Conservation (phyloP, 345 rosid species). For the Fremontodendron californicum region DNA sequence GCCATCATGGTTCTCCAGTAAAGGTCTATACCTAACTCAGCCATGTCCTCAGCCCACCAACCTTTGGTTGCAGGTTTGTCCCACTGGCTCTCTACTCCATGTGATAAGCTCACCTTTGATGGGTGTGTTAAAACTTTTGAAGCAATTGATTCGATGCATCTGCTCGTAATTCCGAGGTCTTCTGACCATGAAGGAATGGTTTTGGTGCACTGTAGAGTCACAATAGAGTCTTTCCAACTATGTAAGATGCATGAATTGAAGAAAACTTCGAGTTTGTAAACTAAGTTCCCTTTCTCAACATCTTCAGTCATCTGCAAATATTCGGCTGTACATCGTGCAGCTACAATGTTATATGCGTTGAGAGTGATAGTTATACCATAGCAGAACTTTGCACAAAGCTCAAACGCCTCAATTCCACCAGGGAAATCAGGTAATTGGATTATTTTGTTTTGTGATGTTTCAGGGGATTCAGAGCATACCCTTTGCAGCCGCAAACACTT, state of each 20-base stretch:
- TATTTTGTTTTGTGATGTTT: conserved; percentile 47
- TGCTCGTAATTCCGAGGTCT: conserved; percentile 75
- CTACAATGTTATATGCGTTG: conserved; percentile 85
- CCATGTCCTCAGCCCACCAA: conserved; percentile 98
- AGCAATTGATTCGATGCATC: conserved; percentile 81
- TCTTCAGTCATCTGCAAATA: conserved; percentile 92
- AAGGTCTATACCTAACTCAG: conserved; percentile 77
- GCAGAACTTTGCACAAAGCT: conserved; percentile 92
- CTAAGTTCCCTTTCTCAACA: conserved; percentile 87
- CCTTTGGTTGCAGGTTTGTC: conserved; percentile 44
- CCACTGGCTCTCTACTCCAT: conserved; percentile 55
- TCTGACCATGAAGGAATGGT: conserved; percentile 71
- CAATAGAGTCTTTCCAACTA: conserved; percentile 89
- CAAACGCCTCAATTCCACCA: conserved; percentile 83
- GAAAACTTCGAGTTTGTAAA: conserved; percentile 89
- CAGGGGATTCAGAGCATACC: conserved; percentile 61
- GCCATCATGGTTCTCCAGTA: conserved; percentile 92
- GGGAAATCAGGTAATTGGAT: conserved; percentile 86
- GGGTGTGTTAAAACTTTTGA: conserved; percentile 64
- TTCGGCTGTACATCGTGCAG: conserved; percentile 83
- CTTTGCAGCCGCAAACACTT: conserved; percentile 75
- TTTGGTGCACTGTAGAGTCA: conserved; percentile 79
- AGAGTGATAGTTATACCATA: conserved; percentile 87
- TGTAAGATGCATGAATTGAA: conserved; percentile 77
- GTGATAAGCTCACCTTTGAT: conserved; percentile 69